A percentile compares a stretch with the other conserved stretches of the same genome.
phyloP scores from a whole-genome alignment of 768 basidiomycete genomes.

The Candolleomyces eurysporus region DNA sequence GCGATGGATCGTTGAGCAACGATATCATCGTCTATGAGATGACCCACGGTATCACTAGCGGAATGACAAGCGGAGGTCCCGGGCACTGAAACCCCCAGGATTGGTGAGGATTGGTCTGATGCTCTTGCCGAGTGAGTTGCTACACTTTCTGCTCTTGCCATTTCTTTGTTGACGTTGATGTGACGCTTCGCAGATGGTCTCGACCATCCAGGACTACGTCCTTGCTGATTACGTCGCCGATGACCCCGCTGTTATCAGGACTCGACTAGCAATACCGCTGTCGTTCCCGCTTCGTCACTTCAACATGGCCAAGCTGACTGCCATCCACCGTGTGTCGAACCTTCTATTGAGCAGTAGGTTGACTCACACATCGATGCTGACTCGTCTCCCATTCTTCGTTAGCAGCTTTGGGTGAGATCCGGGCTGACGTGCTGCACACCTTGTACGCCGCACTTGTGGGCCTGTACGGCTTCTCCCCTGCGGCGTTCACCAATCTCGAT shows the following conservation, averaged over 20 bases:
- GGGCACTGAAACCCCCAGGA: slow-evolving; percentile 63
- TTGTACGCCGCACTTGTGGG: slow-evolving; percentile 40
- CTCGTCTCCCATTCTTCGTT: slow-evolving; percentile 21
- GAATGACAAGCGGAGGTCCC: slow-evolving; percentile 52
- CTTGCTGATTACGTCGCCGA: slow-evolving; percentile 55
- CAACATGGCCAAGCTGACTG: no score
- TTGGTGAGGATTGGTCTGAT: slow-evolving; percentile 49
- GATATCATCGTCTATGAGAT: slow-evolving; percentile 51
- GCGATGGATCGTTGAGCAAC: slow-evolving; percentile 50
- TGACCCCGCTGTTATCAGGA: slow-evolving; percentile 49
- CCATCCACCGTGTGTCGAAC: background rate
- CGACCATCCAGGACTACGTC: slow-evolving; percentile 34
- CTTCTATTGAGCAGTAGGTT: background rate
- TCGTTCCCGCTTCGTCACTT: no score
- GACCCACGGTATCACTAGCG: slow-evolving; percentile 43
- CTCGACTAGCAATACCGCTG: no score
- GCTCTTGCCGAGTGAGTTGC: background rate
- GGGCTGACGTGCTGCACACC: slow-evolving; percentile 39
- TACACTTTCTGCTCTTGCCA: background rate
- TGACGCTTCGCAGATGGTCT: slow-evolving; percentile 41
- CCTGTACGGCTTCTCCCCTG: slow-evolving; percentile 32
- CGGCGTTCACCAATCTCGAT: slow-evolving; percentile 36
- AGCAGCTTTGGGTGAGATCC: slow-evolving; percentile 25
- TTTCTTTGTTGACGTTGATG: background rate
- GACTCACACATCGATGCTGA: background rate